A percentile compares a stretch with the other conserved stretches of the same genome.
Evolutionary conservation across 768 basidiomycete species (phyloP).

Genomic region (Crassisporium funariophilum): DNA sequence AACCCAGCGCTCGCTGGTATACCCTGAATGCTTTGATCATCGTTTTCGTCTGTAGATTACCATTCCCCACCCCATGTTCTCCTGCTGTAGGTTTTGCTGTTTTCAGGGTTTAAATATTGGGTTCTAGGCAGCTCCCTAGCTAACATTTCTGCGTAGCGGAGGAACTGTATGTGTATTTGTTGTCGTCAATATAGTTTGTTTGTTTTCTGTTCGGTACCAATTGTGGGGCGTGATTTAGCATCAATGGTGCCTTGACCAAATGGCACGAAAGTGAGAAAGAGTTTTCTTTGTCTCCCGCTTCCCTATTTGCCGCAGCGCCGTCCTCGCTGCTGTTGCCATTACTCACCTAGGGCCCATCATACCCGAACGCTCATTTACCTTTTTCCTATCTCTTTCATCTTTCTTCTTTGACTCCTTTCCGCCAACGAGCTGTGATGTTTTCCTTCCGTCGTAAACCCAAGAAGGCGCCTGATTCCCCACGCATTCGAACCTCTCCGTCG

Average conservation of each 20-base stretch:
- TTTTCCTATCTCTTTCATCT: conserved; percentile 24
- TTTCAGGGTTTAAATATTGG: conserved; percentile 28
- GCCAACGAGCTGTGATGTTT: conserved; percentile 53
- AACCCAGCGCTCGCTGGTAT: conserved; percentile 48
- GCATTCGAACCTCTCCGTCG: conserved; percentile 75
- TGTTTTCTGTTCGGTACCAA: conserved; percentile 10
- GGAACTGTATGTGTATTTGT: conserved; percentile 34
- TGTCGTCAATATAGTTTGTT: conserved; percentile 16
- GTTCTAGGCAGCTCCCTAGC: conserved; percentile 28
- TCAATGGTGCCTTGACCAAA: conserved; percentile 14
- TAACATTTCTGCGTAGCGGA: conserved; percentile 21
- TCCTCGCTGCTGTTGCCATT: conserved; percentile 7
- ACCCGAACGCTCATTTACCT: conserved; percentile 20
- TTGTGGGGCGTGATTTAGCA: conserved; percentile 12
- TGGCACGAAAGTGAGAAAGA: conserved; percentile 10
- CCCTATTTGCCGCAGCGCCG: conserved; percentile 19
- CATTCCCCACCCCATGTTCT: conserved; percentile 30
- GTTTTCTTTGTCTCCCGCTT: conserved; percentile 20
- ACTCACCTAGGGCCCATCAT: conserved; percentile 6
- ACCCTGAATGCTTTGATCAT: conserved; percentile 47
- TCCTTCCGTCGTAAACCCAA: conserved; percentile 73
- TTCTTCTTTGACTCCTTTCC: conserved; percentile 16
- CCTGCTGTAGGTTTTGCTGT: conserved; percentile 27
- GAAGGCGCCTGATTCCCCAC: conserved; percentile 46
- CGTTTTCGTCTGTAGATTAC: conserved; percentile 38